phyloP scores from a whole-genome alignment of 164 flowering plant genomes.

The Vitis rotundifolia region DNA sequence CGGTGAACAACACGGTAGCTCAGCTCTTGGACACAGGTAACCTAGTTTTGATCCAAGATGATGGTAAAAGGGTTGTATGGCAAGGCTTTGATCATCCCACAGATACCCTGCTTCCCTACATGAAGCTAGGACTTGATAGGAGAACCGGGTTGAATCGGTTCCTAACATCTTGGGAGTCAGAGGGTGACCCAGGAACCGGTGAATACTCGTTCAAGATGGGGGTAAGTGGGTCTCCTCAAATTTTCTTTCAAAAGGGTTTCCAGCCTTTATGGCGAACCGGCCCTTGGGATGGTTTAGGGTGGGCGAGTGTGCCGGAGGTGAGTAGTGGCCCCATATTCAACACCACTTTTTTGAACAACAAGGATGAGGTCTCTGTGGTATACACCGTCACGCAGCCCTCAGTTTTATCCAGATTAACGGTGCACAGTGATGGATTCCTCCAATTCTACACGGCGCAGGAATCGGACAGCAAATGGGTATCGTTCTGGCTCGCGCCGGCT shows the following conservation, averaged over 20 bases:
- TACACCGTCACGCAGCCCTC: conserved; percentile 5
- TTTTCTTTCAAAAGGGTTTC: conserved; percentile 11
- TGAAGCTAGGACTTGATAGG: neutral
- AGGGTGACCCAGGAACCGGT: conserved; percentile 31
- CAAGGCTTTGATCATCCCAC: conserved; percentile 1
- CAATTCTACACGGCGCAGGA: conserved; percentile 11
- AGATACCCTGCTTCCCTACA: neutral
- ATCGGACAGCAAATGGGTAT: conserved; percentile 14
- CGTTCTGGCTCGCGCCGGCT: neutral
- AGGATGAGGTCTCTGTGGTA: conserved; percentile 4
- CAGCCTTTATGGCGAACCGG: conserved; percentile 16
- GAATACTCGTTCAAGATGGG: conserved; percentile 10
- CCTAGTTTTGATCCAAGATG: neutral
- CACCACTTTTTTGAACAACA: conserved; percentile 2
- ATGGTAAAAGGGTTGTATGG: neutral
- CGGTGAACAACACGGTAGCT: neutral
- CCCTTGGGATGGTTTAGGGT: conserved; percentile 26
- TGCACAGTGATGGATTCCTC: conserved; percentile 11
- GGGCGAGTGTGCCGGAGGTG: conserved; percentile 22
- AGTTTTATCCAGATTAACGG: neutral
- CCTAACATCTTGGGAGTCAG: neutral
- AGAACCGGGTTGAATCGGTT: neutral
- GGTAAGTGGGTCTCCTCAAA: conserved; percentile 18
- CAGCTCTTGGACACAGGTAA: neutral
- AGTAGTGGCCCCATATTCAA: neutral